Percentiles rank a stretch among this genome's conserved stretches.
These are phyloP conservation scores for Pyrenochaeta sp. DNA, from an alignment of 2,329 filamentous ascomycete species.

Conservation along the genomic window DNA sequence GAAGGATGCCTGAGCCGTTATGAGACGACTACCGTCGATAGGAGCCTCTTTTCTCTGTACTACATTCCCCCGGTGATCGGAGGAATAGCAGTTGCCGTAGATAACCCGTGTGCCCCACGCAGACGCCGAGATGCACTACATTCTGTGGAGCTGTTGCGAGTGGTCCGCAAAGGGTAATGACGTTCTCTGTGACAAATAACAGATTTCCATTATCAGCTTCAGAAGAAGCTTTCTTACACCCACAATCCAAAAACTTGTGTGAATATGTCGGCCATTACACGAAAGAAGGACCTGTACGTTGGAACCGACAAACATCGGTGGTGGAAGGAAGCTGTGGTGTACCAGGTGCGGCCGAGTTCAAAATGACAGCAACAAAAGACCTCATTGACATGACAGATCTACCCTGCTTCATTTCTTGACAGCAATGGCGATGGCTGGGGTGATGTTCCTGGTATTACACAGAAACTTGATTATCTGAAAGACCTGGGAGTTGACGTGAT, in stretches of 20 bases:
- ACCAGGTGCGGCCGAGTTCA: constrained; percentile 52
- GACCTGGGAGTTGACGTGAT: constrained; percentile 54
- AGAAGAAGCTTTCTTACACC: background rate
- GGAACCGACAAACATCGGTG: constrained; percentile 53
- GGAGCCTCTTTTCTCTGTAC: background rate
- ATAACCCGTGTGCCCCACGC: constrained; percentile 3
- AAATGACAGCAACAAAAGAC: background rate
- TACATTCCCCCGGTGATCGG: background rate
- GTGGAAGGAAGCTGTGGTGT: constrained; percentile 70
- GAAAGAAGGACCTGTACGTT: constrained; percentile 36
- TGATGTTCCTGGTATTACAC: constrained; percentile 65
- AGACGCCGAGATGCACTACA: background rate
- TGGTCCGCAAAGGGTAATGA: constrained; percentile 8
- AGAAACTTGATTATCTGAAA: constrained; percentile 64
- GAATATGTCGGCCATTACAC: constrained; percentile 11
- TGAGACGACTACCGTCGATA: background rate
- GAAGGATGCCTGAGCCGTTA: background rate
- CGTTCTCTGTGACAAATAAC: constrained; percentile 4
- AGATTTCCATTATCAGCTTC: background rate
- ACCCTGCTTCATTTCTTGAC: constrained; percentile 68
- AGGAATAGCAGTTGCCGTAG: background rate
- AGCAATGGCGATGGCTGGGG: constrained; percentile 65
- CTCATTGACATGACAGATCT: constrained; percentile 52
- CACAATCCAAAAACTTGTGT: background rate
- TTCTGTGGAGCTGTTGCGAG: constrained; percentile 1